Percentiles rank a stretch among this genome's conserved stretches.
phyloP scores from a whole-genome alignment of 352 stramenopile species.

The Pythium periplocum region DNA sequence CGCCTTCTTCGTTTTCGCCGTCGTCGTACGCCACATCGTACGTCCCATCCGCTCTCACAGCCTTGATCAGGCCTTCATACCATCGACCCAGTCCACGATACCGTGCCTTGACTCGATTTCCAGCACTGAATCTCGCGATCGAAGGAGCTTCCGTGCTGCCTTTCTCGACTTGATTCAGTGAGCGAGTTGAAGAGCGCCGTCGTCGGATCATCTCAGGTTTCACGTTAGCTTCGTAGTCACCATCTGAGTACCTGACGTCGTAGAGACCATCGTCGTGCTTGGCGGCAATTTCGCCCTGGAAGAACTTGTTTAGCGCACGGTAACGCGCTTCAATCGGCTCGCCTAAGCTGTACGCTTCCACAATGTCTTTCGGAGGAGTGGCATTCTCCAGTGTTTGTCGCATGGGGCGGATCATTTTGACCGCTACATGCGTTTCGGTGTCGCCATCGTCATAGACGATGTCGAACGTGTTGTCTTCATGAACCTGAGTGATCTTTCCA shows the following conservation, averaged over 20 bases:
- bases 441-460: conserved; percentile 26
- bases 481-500: neutral
- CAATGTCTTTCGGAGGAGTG: neutral
- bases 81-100: conserved; percentile 3
- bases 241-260: conserved; percentile 15
- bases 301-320: conserved; percentile 6
- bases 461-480: conserved; percentile 15
- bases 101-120: neutral
- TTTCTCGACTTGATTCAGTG: neutral
- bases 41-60: neutral
- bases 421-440: conserved; percentile 19
- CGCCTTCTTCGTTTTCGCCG: conserved; percentile 22
- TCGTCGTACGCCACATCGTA: conserved; percentile 26
- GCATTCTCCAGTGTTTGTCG: neutral
- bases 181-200: neutral
- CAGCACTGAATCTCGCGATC: neutral
- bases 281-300: conserved; percentile 14
- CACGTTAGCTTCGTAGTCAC: conserved; percentile 14
- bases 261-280: conserved; percentile 4
- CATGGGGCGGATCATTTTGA: conserved; percentile 18
- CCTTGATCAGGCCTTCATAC: neutral
- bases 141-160: neutral
- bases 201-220: conserved; percentile 6
- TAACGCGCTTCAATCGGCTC: conserved; percentile 11
- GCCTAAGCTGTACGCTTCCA: neutral